Evolutionary conservation across 2,329 filamentous ascomycete genomes (phyloP), one percentile per base, ranked within the genome.

Genomic region (Monilinia laxa): DNA sequence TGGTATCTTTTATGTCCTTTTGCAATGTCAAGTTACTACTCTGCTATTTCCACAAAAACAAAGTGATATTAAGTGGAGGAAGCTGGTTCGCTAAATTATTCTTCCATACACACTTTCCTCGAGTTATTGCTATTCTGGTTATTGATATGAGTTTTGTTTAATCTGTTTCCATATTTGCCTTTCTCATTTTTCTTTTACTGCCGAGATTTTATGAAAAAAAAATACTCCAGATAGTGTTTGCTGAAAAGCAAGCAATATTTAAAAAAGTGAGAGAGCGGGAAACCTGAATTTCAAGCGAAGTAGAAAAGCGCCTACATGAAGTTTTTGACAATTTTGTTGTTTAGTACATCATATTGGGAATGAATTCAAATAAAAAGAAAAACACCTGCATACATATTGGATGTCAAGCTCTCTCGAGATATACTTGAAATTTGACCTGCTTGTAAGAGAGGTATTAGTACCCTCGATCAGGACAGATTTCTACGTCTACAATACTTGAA

Each of bases 201-300:
- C 0, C 11, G 7, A 2, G 5, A n/a, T 14, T 47, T 16, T n/a
- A 10, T 45, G 16, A 58, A 18, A 0, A 11, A 35, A 20, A 7
- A 20, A 12, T 28, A 14, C 12, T 10, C 5, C 2, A 10, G 31
- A 35, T 23, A 18, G n/a, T 1, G 12, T 35, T 35, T 35, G 18
- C 14, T 35, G 14, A 10, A 35, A 35, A 11, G 42, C 5, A 2
- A 20, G 23, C 7, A 57, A 42, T 2, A 57, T 25, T 51, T 3
- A 12, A 57, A 10, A 45, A 0, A 11, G 1, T 6, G 20, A 20
- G n/a, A 4, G n/a, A 12, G 6, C 3, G 42, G 3, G 4, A 20
- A 18, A 4, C 3, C 18, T n/a, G n/a, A 25, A 12, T n/a, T 9
- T 3, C 0, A 12, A 47, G 2, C 2, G 7, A 28, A 49, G 1